These are phyloP conservation scores for Saturnispora quitensis DNA, from an alignment of 805 yeast species.

Conservation along the genomic window DNA sequence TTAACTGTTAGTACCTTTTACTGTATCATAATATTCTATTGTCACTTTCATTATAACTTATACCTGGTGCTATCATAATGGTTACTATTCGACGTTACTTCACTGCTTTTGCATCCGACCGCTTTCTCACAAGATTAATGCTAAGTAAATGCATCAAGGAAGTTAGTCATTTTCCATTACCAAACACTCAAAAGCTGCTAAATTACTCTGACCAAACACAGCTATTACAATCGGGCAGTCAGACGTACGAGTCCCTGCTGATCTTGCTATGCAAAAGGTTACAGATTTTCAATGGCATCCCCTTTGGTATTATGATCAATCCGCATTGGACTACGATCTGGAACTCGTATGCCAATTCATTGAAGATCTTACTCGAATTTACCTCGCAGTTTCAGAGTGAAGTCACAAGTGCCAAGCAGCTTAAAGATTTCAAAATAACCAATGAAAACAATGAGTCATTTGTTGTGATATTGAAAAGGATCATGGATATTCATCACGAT, in stretches of 20 bases:
- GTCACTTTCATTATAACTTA: too few relatives aligned
- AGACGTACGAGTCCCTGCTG: slow-evolving; percentile 48
- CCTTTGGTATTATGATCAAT: slow-evolving; percentile 77
- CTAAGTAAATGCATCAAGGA: background rate
- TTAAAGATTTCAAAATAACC: slow-evolving; percentile 13
- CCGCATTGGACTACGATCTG: slow-evolving; percentile 79
- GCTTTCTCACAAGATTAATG: background rate
- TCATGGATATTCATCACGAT: slow-evolving; percentile 73
- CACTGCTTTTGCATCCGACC: background rate
- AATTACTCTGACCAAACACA: background rate
- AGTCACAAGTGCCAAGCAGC: background rate
- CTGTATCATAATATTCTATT: too few relatives aligned
- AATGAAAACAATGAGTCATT: slow-evolving; percentile 37
- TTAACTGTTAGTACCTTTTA: background rate
- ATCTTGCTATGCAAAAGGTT: slow-evolving; percentile 64
- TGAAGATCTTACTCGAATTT: slow-evolving; percentile 40
- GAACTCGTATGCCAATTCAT: slow-evolving; percentile 60
- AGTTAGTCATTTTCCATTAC: background rate
- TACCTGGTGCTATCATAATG: background rate
- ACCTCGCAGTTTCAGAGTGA: slow-evolving; percentile 17
- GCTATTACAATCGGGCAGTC: slow-evolving; percentile 30
- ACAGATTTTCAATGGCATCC: slow-evolving; percentile 60
- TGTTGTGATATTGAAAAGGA: slow-evolving; percentile 42
- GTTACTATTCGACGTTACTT: background rate
- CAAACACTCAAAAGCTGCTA: slow-evolving; percentile 2